Percentiles rank a stretch among this genome's conserved stretches.
phyloP scores from a whole-genome alignment of 768 basidiomycete species.

The Jaapia argillacea region DNA sequence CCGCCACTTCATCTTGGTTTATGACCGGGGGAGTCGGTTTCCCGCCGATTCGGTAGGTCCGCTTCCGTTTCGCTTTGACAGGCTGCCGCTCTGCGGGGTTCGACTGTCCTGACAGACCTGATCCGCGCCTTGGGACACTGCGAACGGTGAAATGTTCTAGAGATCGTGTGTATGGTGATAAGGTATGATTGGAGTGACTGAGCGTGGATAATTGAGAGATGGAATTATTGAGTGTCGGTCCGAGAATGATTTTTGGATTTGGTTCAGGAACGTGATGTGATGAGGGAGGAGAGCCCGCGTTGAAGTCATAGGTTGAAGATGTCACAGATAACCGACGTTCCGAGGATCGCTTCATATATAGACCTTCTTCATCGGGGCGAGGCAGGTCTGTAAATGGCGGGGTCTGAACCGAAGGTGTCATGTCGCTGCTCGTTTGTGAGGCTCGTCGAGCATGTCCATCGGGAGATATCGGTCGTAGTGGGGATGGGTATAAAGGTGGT shows the following conservation, averaged over 20 bases:
- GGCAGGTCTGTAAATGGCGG: constrained; percentile 33
- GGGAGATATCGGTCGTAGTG: constrained; percentile 32
- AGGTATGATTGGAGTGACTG: constrained; percentile 82
- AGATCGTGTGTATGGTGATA: constrained; percentile 88
- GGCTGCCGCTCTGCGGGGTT: constrained; percentile 36
- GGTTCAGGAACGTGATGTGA: constrained; percentile 23
- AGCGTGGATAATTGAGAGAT: constrained; percentile 83
- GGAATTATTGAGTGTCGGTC: constrained; percentile 57
- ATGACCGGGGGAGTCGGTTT: constrained; percentile 8
- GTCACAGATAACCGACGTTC: constrained; percentile 25
- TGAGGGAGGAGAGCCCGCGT: constrained; percentile 24
- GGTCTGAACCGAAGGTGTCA: constrained; percentile 34
- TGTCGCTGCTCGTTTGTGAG: constrained; percentile 34
- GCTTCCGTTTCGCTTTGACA: constrained; percentile 67
- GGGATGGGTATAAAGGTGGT: constrained; percentile 15
- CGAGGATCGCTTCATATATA: constrained; percentile 8
- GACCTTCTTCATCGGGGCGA: constrained; percentile 15
- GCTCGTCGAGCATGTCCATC: constrained; percentile 41
- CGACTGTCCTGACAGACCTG: constrained; percentile 22
- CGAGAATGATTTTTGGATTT: constrained; percentile 50
- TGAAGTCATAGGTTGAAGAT: constrained; percentile 24
- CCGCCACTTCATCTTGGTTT: constrained; percentile 1
- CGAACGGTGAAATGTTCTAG: constrained; percentile 89
- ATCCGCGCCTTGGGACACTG: constrained; percentile 61
- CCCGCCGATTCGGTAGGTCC: constrained; percentile 54